Conservation (phyloP, 768 basidiomycete genomes). For the Leccinum pellstonianum region DNA sequence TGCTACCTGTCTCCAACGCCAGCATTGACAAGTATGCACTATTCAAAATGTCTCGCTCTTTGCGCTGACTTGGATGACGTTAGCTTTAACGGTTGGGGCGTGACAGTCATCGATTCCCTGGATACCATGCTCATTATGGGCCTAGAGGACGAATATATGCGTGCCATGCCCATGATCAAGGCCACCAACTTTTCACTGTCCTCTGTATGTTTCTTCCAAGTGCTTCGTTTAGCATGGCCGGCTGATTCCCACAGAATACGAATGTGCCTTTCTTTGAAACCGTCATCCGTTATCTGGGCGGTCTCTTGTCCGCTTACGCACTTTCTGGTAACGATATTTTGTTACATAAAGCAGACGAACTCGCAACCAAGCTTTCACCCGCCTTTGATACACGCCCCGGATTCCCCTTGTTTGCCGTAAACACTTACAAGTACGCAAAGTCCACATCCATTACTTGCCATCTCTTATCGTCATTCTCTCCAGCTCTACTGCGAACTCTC, state of each 20-base stretch:
- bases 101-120: constrained; percentile 76
- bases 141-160: constrained; percentile 64
- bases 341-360: constrained; percentile 71
- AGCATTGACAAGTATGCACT: constrained; percentile 50
- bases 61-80: neutral
- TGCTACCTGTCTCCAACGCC: constrained; percentile 50
- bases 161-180: constrained; percentile 56
- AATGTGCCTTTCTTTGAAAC: constrained; percentile 74
- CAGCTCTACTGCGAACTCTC: neutral
- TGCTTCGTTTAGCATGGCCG: neutral
- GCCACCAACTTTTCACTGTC: constrained; percentile 49
- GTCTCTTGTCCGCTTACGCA: constrained; percentile 80
- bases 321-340: constrained; percentile 63
- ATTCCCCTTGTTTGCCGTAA: constrained; percentile 67
- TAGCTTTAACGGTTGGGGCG: constrained; percentile 81
- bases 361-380: constrained; percentile 69
- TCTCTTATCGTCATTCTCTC: neutral
- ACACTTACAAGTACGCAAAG: constrained; percentile 54
- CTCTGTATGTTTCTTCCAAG: constrained; percentile 32
- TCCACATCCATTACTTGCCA: neutral
- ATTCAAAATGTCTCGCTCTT: too few species aligned
- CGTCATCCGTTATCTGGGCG: constrained; percentile 87
- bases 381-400: constrained; percentile 71
- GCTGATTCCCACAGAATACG: constrained; percentile 27
- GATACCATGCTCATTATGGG: constrained; percentile 87